Base-by-base conservation (phyloP, 2,329 filamentous ascomycete genomes). In the Penicillium griseofulvum region DNA sequence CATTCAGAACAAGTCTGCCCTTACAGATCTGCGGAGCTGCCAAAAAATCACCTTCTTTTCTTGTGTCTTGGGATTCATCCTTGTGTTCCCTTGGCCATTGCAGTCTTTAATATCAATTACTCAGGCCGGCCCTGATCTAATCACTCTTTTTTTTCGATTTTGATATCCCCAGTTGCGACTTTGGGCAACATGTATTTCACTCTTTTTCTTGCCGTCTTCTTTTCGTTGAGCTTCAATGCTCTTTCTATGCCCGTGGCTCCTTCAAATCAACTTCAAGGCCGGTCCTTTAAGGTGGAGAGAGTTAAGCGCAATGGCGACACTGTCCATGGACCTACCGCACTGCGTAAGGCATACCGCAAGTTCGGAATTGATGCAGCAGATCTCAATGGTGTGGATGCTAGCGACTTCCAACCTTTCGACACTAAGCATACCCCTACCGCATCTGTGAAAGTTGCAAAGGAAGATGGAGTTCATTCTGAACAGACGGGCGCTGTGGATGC, bases 331-430 rank as follows among this genome's bases (percentile, higher is more conserved):
- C 77, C 80, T 7, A 69, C 75, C 54, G 85, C 87, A 48, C 78
- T 92, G 62, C 73, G 81, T 48, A 88, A 84, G 73, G 83, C 87
- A 16, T 87, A 88, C 70, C 74, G 79, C 64, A 92, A 92, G 71
- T 91, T 82, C 71, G 81, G 82, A 58, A 81, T 87, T 73, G 73
- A 75, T 36, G 64, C 75, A 2, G 74, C 72, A 8, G 68, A 81
- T 49, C 65, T 78, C 48, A 42, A 31, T 33, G 76, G 68, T 12
- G 58, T 72, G 17, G 70, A 72, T 28, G 62, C 72, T 12, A 63
- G 69, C 28, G 71, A 74, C 47, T 71, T 75, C 49, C 56, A 71
- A 48, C 67, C 68, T 16, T 65, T 71, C 22, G 62, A 69, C 22
- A 45, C 61, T 24, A 60, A 63, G 16, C 59, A 61, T 38, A 57